Conservation (phyloP, 495 filamentous ascomycete species). For the Podospora tetraspora region DNA sequence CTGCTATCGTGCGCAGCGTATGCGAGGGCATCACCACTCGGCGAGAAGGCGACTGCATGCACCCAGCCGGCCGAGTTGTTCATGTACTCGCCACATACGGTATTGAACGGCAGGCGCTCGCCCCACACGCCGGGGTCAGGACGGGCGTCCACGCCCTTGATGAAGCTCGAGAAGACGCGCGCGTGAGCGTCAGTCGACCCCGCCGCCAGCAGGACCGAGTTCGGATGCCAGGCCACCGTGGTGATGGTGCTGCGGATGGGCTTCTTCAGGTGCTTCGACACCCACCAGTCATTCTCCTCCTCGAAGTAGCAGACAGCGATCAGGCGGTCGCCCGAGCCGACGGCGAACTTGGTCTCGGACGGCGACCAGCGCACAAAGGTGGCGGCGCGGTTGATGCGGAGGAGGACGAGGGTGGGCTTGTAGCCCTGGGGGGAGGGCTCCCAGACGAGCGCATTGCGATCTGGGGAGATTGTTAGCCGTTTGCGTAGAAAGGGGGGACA, state of each 20-base stretch:
- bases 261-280: conserved; percentile 98
- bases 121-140: conserved; percentile 91
- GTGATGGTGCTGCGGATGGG: conserved; percentile 95
- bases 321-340: conserved; percentile 89
- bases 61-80: conserved; percentile 97
- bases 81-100: conserved; percentile 90
- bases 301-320: conserved; percentile 99
- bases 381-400: conserved; percentile 94
- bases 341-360: conserved; percentile 93
- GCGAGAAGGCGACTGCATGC: conserved; percentile 84
- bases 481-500: neutral
- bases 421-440: conserved; percentile 84
- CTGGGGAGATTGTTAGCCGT: conserved; percentile 43
- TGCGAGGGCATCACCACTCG: conserved; percentile 82
- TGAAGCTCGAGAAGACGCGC: conserved; percentile 88
- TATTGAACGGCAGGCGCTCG: conserved; percentile 92
- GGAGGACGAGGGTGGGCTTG: conserved; percentile 94
- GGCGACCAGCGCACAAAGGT: conserved; percentile 98
- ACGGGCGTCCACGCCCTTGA: conserved; percentile 85
- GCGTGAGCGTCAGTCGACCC: conserved; percentile 97
- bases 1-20: conserved; percentile 93
- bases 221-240: conserved; percentile 91
- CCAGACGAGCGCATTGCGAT: conserved; percentile 98
- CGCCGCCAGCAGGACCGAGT: conserved; percentile 88
- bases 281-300: conserved; percentile 99